phyloP scores from a whole-genome alignment of 192 early-diverging fungal genomes.

The Entomortierella beljakovae region DNA sequence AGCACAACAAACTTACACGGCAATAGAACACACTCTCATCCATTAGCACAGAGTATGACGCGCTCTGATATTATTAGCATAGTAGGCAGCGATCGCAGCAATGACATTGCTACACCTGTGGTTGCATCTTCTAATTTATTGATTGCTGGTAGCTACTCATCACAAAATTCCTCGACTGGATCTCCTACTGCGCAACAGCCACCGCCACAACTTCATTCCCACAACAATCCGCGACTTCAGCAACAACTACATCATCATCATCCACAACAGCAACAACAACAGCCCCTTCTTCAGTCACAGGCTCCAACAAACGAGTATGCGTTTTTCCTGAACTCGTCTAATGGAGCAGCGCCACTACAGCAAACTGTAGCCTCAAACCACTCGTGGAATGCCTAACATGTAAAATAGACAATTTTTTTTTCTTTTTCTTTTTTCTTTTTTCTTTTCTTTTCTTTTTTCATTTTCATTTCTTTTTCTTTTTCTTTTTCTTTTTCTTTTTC shows the following conservation, averaged over 20 bases:
- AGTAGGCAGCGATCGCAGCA: neutral
- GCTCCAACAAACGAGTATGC: constrained; percentile 10
- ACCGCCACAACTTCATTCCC: constrained; percentile 8
- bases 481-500: neutral
- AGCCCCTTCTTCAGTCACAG: constrained; percentile 24
- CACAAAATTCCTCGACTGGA: neutral
- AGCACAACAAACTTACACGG: neutral
- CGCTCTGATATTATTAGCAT: constrained; percentile 15
- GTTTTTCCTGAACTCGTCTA: constrained; percentile 8
- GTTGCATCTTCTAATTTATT: neutral
- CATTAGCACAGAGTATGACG: constrained; percentile 37
- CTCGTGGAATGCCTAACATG: neutral
- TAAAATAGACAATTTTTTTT: neutral
- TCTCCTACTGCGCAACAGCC: neutral
- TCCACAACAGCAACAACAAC: constrained; percentile 3
- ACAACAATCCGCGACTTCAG: neutral
- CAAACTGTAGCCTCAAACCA: constrained; percentile 4
- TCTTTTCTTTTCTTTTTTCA: constrained; percentile 10
- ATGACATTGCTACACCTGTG: neutral
- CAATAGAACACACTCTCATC: constrained; percentile 17
- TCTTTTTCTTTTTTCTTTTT: neutral
- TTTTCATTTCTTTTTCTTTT: constrained; percentile 5
- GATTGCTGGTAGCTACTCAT: neutral
- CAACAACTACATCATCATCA: constrained; percentile 17
- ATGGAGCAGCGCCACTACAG: neutral